phyloP scores from a whole-genome alignment of 306 rosid species.

The Fagus sylvatica region DNA sequence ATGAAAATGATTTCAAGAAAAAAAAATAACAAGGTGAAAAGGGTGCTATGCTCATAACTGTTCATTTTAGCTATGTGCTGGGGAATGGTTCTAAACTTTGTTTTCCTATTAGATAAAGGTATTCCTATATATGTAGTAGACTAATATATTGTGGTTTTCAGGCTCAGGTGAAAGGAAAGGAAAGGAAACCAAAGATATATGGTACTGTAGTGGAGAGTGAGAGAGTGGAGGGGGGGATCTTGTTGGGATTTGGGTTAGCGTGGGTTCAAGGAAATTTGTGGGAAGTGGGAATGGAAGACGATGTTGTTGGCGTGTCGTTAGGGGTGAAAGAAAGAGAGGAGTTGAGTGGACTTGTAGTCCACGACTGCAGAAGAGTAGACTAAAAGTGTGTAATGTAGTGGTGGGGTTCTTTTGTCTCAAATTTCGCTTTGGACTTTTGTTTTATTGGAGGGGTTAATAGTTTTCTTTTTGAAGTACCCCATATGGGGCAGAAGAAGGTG shows the following conservation, averaged over 20 bases:
- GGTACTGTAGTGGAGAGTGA: background rate
- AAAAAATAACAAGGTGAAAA: constrained; percentile 13
- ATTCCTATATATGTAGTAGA: background rate
- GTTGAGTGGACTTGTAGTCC: constrained; percentile 31
- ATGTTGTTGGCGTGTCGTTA: background rate
- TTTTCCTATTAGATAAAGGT: background rate
- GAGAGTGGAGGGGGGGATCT: background rate
- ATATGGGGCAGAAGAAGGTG: too few species aligned
- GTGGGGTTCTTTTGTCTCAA: background rate
- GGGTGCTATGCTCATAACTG: constrained; percentile 31
- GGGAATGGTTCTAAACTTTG: constrained; percentile 1
- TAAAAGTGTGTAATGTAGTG: background rate
- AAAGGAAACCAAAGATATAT: constrained; percentile 4
- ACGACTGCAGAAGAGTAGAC: constrained; percentile 6
- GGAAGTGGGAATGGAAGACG: constrained; percentile 1
- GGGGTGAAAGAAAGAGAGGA: constrained; percentile 14
- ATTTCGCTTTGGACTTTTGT: background rate
- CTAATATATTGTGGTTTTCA: background rate
- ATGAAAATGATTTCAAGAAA: too few species aligned
- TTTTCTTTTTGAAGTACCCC: too few species aligned
- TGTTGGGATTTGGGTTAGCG: background rate
- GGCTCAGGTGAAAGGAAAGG: constrained; percentile 27
- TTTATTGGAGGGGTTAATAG: too few species aligned
- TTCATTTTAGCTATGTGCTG: constrained; percentile 34
- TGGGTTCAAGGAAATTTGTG: constrained; percentile 3